phyloP scores from a whole-genome alignment of 768 basidiomycete species.

The Dacryopinax primogenitus region DNA sequence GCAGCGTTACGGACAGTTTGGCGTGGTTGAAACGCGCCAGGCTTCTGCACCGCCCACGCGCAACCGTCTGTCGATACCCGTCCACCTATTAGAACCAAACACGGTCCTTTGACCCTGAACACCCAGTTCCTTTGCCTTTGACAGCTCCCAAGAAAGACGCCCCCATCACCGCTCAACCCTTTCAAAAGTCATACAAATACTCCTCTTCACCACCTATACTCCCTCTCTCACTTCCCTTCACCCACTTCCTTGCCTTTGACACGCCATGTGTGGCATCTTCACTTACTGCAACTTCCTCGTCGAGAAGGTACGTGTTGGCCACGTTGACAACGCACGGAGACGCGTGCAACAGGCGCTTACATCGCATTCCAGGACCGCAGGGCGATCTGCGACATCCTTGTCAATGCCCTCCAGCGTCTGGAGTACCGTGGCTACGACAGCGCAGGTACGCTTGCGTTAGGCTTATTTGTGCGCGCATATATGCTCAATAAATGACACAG shows the following conservation, averaged over 20 bases:
- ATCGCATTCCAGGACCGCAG: slow-evolving; percentile 47
- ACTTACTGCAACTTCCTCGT: slow-evolving; percentile 88
- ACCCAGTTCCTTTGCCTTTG: background rate
- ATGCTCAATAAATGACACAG: slow-evolving; percentile 17
- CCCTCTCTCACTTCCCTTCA: background rate
- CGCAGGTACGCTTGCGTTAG: slow-evolving; percentile 38
- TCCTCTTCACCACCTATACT: background rate
- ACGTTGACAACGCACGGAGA: slow-evolving; percentile 1
- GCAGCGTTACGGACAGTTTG: background rate
- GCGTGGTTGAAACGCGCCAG: background rate
- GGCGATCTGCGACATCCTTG: slow-evolving; percentile 80
- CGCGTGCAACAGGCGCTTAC: background rate
- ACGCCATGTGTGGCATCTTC: slow-evolving; percentile 84
- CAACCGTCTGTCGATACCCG: background rate
- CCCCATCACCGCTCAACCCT: background rate
- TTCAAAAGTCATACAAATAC: background rate
- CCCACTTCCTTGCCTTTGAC: background rate
- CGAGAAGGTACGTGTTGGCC: slow-evolving; percentile 68
- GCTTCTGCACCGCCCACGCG: background rate
- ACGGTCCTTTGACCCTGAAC: background rate
- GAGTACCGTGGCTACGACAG: slow-evolving; percentile 99
- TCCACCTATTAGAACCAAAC: background rate
- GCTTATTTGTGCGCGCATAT: background rate
- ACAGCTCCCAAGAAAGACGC: slow-evolving; percentile 2
- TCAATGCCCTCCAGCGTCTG: slow-evolving; percentile 80